phyloP scores from a whole-genome alignment of 331 rosid genomes.

The Cucumis variabilis region DNA sequence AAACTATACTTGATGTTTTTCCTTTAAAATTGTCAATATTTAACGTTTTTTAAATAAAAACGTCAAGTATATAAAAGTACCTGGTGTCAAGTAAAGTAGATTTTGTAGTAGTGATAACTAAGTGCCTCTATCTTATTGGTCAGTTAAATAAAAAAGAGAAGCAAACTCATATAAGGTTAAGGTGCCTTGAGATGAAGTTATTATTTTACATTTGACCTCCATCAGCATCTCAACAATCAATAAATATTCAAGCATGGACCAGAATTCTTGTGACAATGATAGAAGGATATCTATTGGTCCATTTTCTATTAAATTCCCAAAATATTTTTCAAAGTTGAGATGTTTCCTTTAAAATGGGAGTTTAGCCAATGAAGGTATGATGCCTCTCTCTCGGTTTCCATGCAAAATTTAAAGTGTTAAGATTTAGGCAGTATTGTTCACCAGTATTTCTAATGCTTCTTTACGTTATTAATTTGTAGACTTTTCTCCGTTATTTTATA shows the following conservation, averaged over 20 bases:
- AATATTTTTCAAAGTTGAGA: conserved; percentile 30
- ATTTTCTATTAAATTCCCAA: conserved; percentile 8
- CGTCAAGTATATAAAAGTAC: too few species aligned
- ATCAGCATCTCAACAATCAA: conserved; percentile 26
- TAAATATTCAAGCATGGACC: conserved; percentile 21
- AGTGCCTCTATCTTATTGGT: conserved; percentile 19
- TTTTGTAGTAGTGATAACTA: too few species aligned
- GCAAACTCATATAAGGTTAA: conserved; percentile 7
- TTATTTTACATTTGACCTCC: not conserved
- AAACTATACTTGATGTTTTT: too few species aligned
- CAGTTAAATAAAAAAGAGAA: conserved; percentile 16
- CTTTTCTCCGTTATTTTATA: not conserved
- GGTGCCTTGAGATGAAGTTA: not conserved
- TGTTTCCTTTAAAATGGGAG: not conserved
- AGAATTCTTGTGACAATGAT: conserved; percentile 24
- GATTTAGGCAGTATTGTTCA: conserved; percentile 12
- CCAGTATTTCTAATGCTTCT: conserved; percentile 1
- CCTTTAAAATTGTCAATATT: too few species aligned
- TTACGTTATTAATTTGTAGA: conserved; percentile 14
- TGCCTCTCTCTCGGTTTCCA: conserved; percentile 11
- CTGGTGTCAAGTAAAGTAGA: too few species aligned
- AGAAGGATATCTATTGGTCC: conserved; percentile 30
- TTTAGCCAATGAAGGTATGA: conserved; percentile 27
- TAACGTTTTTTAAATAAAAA: too few species aligned
- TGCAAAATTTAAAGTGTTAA: conserved; percentile 2